These are phyloP conservation scores for Zelopaecilomyces penicillatus DNA, from an alignment of 2,329 filamentous ascomycete species.

Conservation along the genomic window DNA sequence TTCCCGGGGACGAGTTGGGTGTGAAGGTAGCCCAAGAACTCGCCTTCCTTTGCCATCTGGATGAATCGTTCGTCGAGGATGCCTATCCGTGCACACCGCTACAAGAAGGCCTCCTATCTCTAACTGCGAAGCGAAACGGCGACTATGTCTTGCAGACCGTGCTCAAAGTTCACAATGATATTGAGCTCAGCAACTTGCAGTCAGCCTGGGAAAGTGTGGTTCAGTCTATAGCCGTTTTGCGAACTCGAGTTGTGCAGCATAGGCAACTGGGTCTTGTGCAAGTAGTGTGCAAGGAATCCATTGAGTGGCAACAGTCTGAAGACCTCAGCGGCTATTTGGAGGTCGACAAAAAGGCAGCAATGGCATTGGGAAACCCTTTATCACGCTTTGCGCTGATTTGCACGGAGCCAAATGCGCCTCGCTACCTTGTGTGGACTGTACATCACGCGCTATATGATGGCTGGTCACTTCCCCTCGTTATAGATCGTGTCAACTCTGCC, in stretches of 20 bases:
- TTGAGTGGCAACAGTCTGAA: neutral
- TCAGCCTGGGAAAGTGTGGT: slow-evolving; percentile 7
- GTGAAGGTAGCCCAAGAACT: neutral
- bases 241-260: slow-evolving; percentile 4
- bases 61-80: neutral
- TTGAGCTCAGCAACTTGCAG: neutral
- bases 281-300: neutral
- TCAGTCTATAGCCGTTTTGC: neutral
- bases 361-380: neutral
- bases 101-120: neutral
- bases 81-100: neutral
- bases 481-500: too few relatives aligned
- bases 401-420: neutral
- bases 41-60: neutral
- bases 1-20: neutral
- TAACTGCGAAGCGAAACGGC: slow-evolving; percentile 8
- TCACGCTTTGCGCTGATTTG: neutral
- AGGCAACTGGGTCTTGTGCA: slow-evolving; percentile 3
- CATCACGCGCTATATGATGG: slow-evolving; percentile 14
- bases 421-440: slow-evolving; percentile 10
- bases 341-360: neutral
- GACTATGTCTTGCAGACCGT: slow-evolving; percentile 13
- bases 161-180: neutral
- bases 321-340: neutral
- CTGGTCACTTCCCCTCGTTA: slow-evolving; percentile 3